Conservation (phyloP, 192 early-diverging fungal species). For the Mortierella alpina region DNA sequence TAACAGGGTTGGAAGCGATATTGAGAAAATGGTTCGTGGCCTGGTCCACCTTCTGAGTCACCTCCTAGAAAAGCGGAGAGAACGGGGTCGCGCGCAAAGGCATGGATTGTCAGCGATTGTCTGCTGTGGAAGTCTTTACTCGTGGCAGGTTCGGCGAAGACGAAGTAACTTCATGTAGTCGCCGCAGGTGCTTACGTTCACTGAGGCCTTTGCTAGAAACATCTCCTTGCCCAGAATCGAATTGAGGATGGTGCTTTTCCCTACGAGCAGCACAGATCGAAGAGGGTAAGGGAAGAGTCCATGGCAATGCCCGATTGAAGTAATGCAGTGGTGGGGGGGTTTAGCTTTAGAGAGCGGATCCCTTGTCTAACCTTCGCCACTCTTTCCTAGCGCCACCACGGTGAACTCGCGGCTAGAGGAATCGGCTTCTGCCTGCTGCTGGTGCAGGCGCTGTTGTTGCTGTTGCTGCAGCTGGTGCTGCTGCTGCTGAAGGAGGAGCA, state of each 20-base stretch:
- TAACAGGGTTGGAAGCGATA: slow-evolving; percentile 43
- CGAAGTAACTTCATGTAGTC: too few species aligned
- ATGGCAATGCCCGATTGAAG: too few species aligned
- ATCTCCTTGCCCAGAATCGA: slow-evolving; percentile 52
- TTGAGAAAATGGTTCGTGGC: slow-evolving; percentile 51
- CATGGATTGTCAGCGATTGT: neutral
- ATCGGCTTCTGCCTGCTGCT: slow-evolving; percentile 5
- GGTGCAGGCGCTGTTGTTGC: slow-evolving; percentile 14
- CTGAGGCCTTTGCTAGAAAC: slow-evolving; percentile 57
- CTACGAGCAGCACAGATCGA: neutral
- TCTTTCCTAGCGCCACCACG: slow-evolving; percentile 41
- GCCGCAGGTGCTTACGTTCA: slow-evolving; percentile 39
- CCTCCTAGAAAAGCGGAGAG: slow-evolving; percentile 32
- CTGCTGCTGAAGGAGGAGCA: slow-evolving; percentile 16
- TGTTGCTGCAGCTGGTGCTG: slow-evolving; percentile 24
- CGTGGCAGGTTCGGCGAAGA: too few species aligned
- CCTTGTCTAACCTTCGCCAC: slow-evolving; percentile 37
- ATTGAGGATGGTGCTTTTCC: slow-evolving; percentile 62
- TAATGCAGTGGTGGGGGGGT: too few species aligned
- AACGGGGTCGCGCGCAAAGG: neutral
- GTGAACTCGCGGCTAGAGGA: slow-evolving; percentile 39
- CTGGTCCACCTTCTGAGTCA: slow-evolving; percentile 43
- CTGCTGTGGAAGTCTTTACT: neutral
- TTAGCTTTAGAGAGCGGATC: neutral
- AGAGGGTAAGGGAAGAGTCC: too few species aligned